A percentile compares a stretch with the other conserved stretches of the same genome.
Evolutionary conservation across 2,329 filamentous ascomycete genomes (phyloP).

Genomic region (Apiospora kogelbergensis): DNA sequence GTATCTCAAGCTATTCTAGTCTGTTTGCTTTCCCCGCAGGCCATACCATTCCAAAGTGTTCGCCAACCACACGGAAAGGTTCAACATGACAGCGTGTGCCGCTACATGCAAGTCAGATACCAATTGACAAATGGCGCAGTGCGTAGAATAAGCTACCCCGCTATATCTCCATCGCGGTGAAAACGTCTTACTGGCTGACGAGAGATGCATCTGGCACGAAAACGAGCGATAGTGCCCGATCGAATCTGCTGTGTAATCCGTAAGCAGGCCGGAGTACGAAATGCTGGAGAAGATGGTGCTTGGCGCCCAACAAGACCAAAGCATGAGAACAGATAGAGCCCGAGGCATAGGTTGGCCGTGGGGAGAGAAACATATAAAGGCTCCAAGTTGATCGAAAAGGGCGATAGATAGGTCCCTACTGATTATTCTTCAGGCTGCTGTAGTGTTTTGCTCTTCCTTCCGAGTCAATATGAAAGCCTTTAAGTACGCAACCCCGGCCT

Average conservation of each 20-base stretch:
- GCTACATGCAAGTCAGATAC: background rate
- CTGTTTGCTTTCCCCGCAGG: background rate
- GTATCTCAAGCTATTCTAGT: background rate
- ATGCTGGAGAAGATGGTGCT: background rate
- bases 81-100: background rate
- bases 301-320: background rate
- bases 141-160: background rate
- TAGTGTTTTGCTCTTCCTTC: too few relatives aligned
- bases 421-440: background rate
- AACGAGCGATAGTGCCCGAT: background rate
- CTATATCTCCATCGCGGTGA: background rate
- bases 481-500: too few relatives aligned
- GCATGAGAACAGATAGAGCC: too few relatives aligned
- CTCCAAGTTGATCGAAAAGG: background rate
- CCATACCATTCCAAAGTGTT: background rate
- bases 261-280: background rate
- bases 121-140: background rate
- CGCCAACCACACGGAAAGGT: background rate
- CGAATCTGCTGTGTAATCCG: background rate
- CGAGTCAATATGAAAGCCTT: background rate
- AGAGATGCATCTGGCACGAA: background rate
- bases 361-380: background rate
- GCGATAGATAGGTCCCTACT: background rate
- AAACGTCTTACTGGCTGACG: background rate
- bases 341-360: too few relatives aligned